These are phyloP conservation scores for Boletus fagicola DNA, from an alignment of 768 basidiomycete genomes.

Conservation along the genomic window DNA sequence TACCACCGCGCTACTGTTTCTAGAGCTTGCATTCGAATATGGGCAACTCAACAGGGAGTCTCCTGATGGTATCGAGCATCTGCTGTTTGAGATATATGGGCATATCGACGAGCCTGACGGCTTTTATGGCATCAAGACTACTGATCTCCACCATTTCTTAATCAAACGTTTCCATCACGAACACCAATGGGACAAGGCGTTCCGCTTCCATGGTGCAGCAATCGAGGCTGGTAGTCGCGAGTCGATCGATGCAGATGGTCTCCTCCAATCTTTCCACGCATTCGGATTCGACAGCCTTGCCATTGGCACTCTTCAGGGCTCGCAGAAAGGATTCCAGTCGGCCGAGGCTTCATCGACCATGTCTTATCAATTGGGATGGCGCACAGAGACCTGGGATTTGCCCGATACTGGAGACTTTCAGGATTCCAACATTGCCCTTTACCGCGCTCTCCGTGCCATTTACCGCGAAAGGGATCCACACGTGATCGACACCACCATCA, in stretches of 20 bases:
- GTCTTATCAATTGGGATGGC: conserved; percentile 85
- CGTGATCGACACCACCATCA: conserved; percentile 48
- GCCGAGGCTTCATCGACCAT: conserved; percentile 42
- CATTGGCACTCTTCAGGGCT: conserved; percentile 55
- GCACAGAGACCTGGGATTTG: conserved; percentile 94
- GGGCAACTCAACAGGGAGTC: conserved; percentile 28
- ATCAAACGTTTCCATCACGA: conserved; percentile 90
- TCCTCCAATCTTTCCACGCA: conserved; percentile 78
- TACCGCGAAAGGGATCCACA: conserved; percentile 68
- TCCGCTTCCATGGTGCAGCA: conserved; percentile 84
- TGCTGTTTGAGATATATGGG: conserved; percentile 89
- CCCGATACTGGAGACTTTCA: conserved; percentile 54
- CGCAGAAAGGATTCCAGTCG: conserved; percentile 33
- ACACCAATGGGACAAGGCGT: conserved; percentile 87
- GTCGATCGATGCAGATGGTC: conserved; percentile 52
- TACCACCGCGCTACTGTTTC: conserved; percentile 85
- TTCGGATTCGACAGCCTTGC: conserved; percentile 93
- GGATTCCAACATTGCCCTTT: conserved; percentile 60
- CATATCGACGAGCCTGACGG: conserved; percentile 98
- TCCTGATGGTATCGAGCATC: conserved; percentile 50
- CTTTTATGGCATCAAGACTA: conserved; percentile 88
- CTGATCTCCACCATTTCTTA: conserved; percentile 76
- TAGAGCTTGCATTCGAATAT: conserved; percentile 74
- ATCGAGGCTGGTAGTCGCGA: conserved; percentile 58
- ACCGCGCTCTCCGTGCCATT: conserved; percentile 76